Percentiles rank a stretch among this genome's conserved stretches.
Conservation (phyloP, 1,139 yeast genomes). For the Yamadazyma mexicana region DNA sequence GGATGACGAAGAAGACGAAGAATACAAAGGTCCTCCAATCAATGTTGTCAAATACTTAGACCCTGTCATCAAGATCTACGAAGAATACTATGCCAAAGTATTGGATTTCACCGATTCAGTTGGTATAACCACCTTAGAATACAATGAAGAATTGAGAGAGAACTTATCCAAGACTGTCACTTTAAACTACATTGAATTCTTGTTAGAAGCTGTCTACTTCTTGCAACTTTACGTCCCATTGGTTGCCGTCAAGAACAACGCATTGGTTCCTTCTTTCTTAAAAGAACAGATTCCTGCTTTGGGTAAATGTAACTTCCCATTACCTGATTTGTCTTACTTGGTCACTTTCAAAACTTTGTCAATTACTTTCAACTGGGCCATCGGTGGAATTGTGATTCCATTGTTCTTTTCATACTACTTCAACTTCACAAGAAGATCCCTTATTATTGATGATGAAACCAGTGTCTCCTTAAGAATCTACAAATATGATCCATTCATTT, state of each 20-base stretch:
- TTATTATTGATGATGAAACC: constrained; percentile 41
- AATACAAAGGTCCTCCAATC: constrained; percentile 42
- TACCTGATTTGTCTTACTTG: constrained; percentile 40
- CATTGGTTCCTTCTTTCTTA: constrained; percentile 39
- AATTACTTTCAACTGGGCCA: constrained; percentile 42
- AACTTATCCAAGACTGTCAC: constrained; percentile 49
- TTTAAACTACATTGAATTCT: constrained; percentile 42
- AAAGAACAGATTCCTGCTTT: constrained; percentile 35
- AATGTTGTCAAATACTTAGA: constrained; percentile 38
- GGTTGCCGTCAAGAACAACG: constrained; percentile 39
- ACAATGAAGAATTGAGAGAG: constrained; percentile 49
- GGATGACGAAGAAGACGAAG: constrained; percentile 25
- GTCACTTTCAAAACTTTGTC: constrained; percentile 28
- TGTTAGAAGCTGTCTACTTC: constrained; percentile 38
- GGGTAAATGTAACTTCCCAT: constrained; percentile 22
- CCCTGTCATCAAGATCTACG: constrained; percentile 37
- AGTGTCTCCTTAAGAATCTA: constrained; percentile 36
- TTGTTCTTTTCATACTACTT: constrained; percentile 48
- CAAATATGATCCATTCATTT: constrained; percentile 57
- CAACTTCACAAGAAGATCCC: constrained; percentile 52
- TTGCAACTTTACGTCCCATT: constrained; percentile 35
- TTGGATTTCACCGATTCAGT: constrained; percentile 39
- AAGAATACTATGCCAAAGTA: constrained; percentile 26
- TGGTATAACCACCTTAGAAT: constrained; percentile 41
- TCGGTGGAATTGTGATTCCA: constrained; percentile 45